Conservation (phyloP, 2,329 filamentous ascomycete genomes). For the Fusarium sp. region DNA sequence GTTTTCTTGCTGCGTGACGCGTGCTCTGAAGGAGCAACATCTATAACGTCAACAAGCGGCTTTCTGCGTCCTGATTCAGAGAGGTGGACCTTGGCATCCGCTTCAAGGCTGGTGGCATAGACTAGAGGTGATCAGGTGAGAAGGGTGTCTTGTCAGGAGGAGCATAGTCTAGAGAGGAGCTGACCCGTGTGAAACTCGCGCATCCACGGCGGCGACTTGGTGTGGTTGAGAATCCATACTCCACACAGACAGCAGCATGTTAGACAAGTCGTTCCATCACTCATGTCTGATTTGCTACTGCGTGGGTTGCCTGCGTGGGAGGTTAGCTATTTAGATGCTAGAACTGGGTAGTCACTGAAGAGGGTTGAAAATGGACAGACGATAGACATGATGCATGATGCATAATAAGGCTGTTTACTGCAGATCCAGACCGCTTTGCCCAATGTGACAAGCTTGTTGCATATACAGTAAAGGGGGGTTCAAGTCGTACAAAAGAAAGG, state of each 20-base stretch:
- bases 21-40: not conserved
- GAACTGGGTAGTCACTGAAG: too few species aligned
- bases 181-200: not conserved
- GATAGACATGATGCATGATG: too few species aligned
- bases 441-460: too few species aligned
- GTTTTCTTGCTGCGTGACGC: not conserved
- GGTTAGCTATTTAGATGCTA: too few species aligned
- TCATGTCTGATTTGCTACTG: too few species aligned
- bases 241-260: conserved; percentile 1
- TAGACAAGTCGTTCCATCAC: not conserved
- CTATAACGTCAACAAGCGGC: not conserved
- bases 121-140: not conserved
- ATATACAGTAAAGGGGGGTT: too few species aligned
- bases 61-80: not conserved
- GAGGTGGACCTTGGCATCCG: not conserved
- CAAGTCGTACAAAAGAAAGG: too few species aligned
- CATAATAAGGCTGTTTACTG: too few species aligned
- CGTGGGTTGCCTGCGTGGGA: too few species aligned
- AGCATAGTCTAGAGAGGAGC: not conserved
- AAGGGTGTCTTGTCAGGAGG: too few species aligned
- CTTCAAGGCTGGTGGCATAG: not conserved
- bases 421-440: too few species aligned
- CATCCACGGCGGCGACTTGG: not conserved
- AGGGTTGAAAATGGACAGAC: too few species aligned
- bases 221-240: not conserved